phyloP scores from a whole-genome alignment of 192 early-diverging fungal genomes.

The Backusella westeae region DNA sequence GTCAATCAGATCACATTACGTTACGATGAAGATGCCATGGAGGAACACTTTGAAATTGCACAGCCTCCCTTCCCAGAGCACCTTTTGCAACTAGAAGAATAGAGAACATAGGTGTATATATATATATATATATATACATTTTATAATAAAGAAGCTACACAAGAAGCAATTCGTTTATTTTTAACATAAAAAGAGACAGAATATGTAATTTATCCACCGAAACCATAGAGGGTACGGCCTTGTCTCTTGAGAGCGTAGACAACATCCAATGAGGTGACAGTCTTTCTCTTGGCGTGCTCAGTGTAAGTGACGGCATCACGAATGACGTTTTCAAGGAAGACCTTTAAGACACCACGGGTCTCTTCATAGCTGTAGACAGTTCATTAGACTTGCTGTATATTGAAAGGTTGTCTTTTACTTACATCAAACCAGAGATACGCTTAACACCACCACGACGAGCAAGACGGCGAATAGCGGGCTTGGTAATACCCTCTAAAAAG shows the following conservation, averaged over 20 bases:
- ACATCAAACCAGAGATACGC: slow-evolving; percentile 94
- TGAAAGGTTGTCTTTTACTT: not conserved
- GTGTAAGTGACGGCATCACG: slow-evolving; percentile 97
- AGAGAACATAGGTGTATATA: not conserved
- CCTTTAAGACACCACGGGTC: slow-evolving; percentile 95
- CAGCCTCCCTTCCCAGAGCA: not conserved
- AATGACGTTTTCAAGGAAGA: slow-evolving; percentile 99
- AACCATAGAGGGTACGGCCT: slow-evolving; percentile 89
- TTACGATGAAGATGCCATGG: slow-evolving; percentile 21
- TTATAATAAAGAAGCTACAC: not conserved
- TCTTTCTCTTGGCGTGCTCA: slow-evolving; percentile 99
- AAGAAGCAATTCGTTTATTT: not conserved
- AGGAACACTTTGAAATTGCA: slow-evolving; percentile 1
- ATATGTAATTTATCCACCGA: slow-evolving; percentile 47
- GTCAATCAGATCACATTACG: slow-evolving; percentile 21
- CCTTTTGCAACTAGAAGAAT: not conserved
- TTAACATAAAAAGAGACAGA: not conserved
- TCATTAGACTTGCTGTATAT: too few relatives aligned
- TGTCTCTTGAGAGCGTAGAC: slow-evolving; percentile 99
- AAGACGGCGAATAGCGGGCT: slow-evolving; percentile 86
- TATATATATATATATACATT: not conserved
- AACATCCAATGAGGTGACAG: slow-evolving; percentile 99
- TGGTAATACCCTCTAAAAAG: slow-evolving; percentile 31
- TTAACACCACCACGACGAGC: slow-evolving; percentile 99
- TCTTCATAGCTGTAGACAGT: slow-evolving; percentile 75